Evolutionary conservation across 495 filamentous ascomycete genomes (phyloP), one percentile per base, ranked within the genome.

Genomic region (Aspergillus biplanus): DNA sequence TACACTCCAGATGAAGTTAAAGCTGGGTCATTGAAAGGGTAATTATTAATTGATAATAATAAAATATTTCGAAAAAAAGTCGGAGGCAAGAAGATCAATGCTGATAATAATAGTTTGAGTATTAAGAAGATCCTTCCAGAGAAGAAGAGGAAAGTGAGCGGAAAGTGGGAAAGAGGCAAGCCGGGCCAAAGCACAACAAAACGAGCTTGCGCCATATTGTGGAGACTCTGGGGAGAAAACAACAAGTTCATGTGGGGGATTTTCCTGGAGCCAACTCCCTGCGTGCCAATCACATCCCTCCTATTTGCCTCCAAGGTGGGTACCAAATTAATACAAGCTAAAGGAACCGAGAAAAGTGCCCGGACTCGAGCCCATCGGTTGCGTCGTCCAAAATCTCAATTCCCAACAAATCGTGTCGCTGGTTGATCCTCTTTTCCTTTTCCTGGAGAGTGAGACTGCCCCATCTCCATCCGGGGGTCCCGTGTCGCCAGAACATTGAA

Each of bases 191-290:
- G 18, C 5, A 16, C 16, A 39, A 42, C 21, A 46, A 31, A 62
- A 37, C 37, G 53, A 60, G 63, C 55, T 48, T 68, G 59, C 52
- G 63, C 57, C 52, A 66, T 65, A 59, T 62, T 69, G 67, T 67
- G 67, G 67, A 49, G 67, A 66, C 33, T 63, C 61, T 52, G 61
- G 58, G 64, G 61, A 62, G 32, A 61, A 35, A 33, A 27, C 12
- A 33, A 18, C 12, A 48, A 44, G 27, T 61, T 65, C 50, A 59
- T 67, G 67, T 69, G 67, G 67, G 67, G 67, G 67, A 67, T 69
- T 69, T 69, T 60, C 67, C 59, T 66, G 61, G 67, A 60, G 60
- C 67, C 67, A 46, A 50, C 44, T 32, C 33, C 16, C 33, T 46
- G 13, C 50, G 48, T 52, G 58, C 65, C 65, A 67, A 63, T 63